Conservation (phyloP, 176 grass and related monocot genomes). For the Leersia perrieri region DNA sequence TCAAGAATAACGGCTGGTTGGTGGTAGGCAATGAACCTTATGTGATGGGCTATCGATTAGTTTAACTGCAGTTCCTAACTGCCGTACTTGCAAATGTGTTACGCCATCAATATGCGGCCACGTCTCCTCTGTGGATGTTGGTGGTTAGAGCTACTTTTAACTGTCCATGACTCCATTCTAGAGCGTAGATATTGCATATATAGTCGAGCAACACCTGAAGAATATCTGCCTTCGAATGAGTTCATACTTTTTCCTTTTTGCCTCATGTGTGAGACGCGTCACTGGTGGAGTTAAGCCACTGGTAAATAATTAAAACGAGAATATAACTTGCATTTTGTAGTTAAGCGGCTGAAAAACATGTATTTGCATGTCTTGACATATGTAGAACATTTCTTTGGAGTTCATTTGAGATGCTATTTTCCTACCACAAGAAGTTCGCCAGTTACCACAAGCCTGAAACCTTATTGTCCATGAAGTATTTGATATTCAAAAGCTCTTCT, state of each 20-base stretch:
- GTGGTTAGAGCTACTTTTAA: slow-evolving; percentile 38
- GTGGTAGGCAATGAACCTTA: not conserved
- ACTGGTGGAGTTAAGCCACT: no score
- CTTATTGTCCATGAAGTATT: no score
- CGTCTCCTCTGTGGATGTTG: not conserved
- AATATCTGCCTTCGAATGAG: not conserved
- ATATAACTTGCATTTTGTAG: not conserved
- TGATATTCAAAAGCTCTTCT: not conserved
- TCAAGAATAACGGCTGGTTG: not conserved
- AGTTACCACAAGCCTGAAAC: no score
- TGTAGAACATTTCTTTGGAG: no score
- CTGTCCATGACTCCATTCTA: not conserved
- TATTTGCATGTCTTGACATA: no score
- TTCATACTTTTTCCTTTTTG: no score
- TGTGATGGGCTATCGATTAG: not conserved
- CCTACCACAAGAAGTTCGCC: no score
- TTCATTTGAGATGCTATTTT: no score
- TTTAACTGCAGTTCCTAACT: slow-evolving; percentile 14
- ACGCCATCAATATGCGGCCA: not conserved
- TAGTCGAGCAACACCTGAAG: not conserved
- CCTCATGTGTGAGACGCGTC: no score
- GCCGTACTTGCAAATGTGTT: not conserved
- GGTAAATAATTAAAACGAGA: no score
- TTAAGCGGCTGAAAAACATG: no score
- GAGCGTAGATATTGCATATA: not conserved